Base-by-base conservation (phyloP, 805 yeast species). In the Saccharomycopsis babjevae region DNA sequence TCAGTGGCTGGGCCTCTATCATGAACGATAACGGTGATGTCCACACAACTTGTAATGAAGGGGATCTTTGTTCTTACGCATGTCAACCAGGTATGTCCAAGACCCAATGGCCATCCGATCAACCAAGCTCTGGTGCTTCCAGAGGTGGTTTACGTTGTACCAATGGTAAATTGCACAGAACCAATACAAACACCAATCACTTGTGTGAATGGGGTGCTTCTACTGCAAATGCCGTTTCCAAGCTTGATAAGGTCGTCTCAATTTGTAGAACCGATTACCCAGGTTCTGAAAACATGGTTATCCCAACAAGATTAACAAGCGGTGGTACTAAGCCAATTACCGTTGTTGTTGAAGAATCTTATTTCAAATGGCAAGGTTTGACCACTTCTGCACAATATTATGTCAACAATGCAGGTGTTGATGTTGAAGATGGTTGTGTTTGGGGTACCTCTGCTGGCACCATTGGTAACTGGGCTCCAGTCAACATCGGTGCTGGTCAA, bases 251-350 rank as follows among this genome's bases (percentile, higher is more conserved):
- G 63, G 79, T 80, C 59, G 91, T 93, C 68, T 93, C 98, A 63
- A 77, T 94, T 70, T 94, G 99, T 82, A 88, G 97, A 80, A 93
- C 99, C 65, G 99, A 93, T 75, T 93, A 93, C 83, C 99, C 99
- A 71, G 99, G 99, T 78, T 86, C 97, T 66, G 99, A 93, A 80
- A 91, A 91, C 83, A 94, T 93, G 98, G 96, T 86, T 67, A 81
- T 93, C 65, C 98, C 99, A 73, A 92, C 98, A 63, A 78, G 83
- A 65, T 87, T 92, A 59, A 73, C 72, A 39, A 88, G 86, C 62
- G 97, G 96, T 68, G 69, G 77, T 43, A 65, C 74, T 25, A 74
- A 79, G 70, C 86, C 87, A 61, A 77, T 91, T 67, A 80, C 97
- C 59, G 96, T 87, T 67, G 97, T 92, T 65, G 81, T 90, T 74